A percentile compares a stretch with the other conserved stretches of the same genome.
These are phyloP conservation scores for Alternaria angustiovoidea DNA, from an alignment of 2,329 filamentous ascomycete species.

Conservation along the genomic window DNA sequence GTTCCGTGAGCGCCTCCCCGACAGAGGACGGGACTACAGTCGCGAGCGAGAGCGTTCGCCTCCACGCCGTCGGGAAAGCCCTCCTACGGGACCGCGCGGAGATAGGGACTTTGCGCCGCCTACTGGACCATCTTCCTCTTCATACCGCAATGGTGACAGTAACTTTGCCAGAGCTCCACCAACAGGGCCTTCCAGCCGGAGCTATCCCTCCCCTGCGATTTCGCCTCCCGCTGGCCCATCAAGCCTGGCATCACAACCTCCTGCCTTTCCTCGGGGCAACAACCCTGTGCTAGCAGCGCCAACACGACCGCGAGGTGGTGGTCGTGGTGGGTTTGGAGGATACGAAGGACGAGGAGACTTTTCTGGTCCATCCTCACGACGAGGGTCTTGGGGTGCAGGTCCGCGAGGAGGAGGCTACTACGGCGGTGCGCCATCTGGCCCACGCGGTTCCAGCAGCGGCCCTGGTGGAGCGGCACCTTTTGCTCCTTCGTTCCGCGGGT, in stretches of 20 bases:
- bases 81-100: conserved; percentile 47
- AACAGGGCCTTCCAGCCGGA: conserved; percentile 49
- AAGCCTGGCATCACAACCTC: conserved; percentile 40
- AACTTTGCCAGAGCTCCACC: conserved; percentile 49
- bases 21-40: conserved; percentile 35
- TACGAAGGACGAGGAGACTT: conserved; percentile 50
- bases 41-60: conserved; percentile 37
- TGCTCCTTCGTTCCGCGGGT: conserved; percentile 52
- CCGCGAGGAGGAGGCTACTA: conserved; percentile 43
- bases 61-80: conserved; percentile 49
- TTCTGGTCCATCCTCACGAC: conserved; percentile 42
- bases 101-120: conserved; percentile 50
- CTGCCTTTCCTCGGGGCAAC: conserved; percentile 44
- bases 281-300: conserved; percentile 52
- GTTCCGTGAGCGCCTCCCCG: conserved; percentile 46
- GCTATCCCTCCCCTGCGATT: conserved; percentile 49
- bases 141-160: conserved; percentile 49
- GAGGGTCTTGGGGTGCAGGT: conserved; percentile 47
- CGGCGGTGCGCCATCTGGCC: conserved; percentile 46
- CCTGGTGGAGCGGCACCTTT: conserved; percentile 39
- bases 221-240: conserved; percentile 52
- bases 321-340: conserved; percentile 50
- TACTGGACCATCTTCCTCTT: conserved; percentile 43
- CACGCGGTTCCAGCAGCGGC: conserved; percentile 40
- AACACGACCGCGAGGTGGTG: conserved; percentile 51